Conservation (phyloP, 352 stramenopile genomes). For the Pythium insidiosum region DNA sequence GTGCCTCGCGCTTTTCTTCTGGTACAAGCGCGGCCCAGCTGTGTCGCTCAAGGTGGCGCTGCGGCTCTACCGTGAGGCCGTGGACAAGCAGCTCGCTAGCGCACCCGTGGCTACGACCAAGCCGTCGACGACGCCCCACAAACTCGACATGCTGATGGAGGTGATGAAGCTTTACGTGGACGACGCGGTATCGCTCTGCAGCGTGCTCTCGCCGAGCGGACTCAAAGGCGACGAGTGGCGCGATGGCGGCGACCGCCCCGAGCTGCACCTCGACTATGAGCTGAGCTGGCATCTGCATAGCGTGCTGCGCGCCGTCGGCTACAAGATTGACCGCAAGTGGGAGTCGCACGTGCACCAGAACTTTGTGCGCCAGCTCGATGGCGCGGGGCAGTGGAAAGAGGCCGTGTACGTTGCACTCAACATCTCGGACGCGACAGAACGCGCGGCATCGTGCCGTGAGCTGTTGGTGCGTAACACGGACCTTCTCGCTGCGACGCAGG, state of each 20-base stretch:
- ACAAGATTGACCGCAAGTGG: slow-evolving; percentile 65
- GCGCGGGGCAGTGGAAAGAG: slow-evolving; percentile 52
- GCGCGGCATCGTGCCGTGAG: slow-evolving; percentile 41
- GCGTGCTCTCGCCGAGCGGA: slow-evolving; percentile 18
- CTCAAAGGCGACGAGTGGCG: slow-evolving; percentile 1
- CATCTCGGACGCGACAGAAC: slow-evolving; percentile 47
- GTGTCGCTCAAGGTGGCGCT: slow-evolving; percentile 20
- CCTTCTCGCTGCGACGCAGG: slow-evolving; percentile 17
- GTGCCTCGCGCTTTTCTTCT: slow-evolving; percentile 27
- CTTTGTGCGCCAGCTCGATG: slow-evolving; percentile 74
- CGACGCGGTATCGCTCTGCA: slow-evolving; percentile 17
- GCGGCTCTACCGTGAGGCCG: slow-evolving; percentile 14
- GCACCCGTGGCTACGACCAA: slow-evolving; percentile 1
- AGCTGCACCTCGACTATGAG: slow-evolving; percentile 64
- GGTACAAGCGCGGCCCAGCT: slow-evolving; percentile 24
- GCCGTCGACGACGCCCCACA: not conserved
- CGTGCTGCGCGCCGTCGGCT: slow-evolving; percentile 60
- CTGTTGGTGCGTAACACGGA: slow-evolving; percentile 65
- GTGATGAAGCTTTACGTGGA: slow-evolving; percentile 27
- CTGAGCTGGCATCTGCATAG: slow-evolving; percentile 71
- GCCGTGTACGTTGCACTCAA: slow-evolving; percentile 77
- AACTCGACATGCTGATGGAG: slow-evolving; percentile 23
- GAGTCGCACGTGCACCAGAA: slow-evolving; percentile 76
- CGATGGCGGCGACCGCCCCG: too few relatives aligned
- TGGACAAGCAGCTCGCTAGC: slow-evolving; percentile 12